Conservation (phyloP, 2,329 filamentous ascomycete genomes). For the Phyllosticta citriasiana region DNA sequence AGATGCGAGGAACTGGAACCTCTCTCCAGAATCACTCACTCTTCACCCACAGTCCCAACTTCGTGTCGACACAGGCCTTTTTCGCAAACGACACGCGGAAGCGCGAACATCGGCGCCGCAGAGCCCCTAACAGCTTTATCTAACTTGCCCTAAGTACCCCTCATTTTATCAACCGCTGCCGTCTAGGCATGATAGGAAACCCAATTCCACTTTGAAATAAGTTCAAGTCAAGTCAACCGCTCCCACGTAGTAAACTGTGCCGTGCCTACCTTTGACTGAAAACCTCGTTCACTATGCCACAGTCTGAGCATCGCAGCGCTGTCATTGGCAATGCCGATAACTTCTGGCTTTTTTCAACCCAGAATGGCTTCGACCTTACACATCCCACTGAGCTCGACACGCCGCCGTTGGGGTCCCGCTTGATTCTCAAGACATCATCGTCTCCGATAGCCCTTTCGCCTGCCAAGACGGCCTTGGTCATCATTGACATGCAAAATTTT, state of each 20-base stretch:
- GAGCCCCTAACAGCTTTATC: neutral
- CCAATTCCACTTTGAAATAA: neutral
- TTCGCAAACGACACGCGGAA: too few relatives aligned
- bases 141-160: neutral
- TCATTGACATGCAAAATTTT: conserved; percentile 38
- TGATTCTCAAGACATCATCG: conserved; percentile 19
- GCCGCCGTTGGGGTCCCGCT: conserved; percentile 12
- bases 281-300: neutral
- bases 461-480: conserved; percentile 27
- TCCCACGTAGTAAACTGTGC: too few relatives aligned
- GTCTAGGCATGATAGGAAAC: neutral
- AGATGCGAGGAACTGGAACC: too few relatives aligned
- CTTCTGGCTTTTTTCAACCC: conserved; percentile 37
- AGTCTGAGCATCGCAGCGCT: conserved; percentile 20
- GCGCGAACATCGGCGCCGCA: too few relatives aligned
- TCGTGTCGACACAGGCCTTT: too few relatives aligned
- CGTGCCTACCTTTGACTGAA: neutral
- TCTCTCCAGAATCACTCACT: neutral
- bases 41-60: neutral
- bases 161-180: neutral
- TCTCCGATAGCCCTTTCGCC: conserved; percentile 25
- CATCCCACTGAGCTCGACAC: conserved; percentile 26
- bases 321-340: conserved; percentile 32
- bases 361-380: conserved; percentile 38
- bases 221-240: too few relatives aligned